These are phyloP conservation scores for Mallotus japonicus DNA, from an alignment of 441 rosid genomes.

Conservation along the genomic window DNA sequence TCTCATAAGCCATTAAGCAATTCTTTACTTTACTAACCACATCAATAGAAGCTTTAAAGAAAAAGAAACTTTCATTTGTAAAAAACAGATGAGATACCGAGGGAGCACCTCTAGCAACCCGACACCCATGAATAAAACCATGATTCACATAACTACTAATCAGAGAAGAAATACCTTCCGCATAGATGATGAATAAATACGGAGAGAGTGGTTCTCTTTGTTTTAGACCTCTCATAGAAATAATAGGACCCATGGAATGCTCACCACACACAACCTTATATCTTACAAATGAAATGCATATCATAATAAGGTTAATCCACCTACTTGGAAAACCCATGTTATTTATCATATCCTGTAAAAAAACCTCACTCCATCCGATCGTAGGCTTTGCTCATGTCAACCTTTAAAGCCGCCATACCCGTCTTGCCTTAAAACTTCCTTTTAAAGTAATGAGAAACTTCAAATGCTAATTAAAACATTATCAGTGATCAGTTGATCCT, in stretches of 20 bases:
- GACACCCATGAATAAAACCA: background rate
- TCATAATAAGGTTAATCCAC: background rate
- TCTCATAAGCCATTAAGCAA: too few species aligned
- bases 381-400: background rate
- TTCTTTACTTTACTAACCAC: too few species aligned
- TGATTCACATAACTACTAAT: too few species aligned
- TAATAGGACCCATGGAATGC: background rate
- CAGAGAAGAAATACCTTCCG: background rate
- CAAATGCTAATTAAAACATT: background rate
- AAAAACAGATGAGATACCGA: background rate
- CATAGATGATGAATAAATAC: background rate
- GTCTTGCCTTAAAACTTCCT: background rate
- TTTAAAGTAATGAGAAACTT: too few species aligned
- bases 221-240: background rate
- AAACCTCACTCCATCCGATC: background rate
- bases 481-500: background rate
- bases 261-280: background rate
- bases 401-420: background rate
- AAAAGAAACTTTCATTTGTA: too few species aligned
- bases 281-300: background rate
- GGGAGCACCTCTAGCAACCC: background rate
- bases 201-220: background rate
- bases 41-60: too few species aligned
- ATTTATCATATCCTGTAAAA: too few species aligned
- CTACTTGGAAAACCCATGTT: background rate